Percentiles rank a stretch among this genome's conserved stretches.
Conservation (phyloP, 345 rosid genomes). For the Bretschneidera sinensis region DNA sequence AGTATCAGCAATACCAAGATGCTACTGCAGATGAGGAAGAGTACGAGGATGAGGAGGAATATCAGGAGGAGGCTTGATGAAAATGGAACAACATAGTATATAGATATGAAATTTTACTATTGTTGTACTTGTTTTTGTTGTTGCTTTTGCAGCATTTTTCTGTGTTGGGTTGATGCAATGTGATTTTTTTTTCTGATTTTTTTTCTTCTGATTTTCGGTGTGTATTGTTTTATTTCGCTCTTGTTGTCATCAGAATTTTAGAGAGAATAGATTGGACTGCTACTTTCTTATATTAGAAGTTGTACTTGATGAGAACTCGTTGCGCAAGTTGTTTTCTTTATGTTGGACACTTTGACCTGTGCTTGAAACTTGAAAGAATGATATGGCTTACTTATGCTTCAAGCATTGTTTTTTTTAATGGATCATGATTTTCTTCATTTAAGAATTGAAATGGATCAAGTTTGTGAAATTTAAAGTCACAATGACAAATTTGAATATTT, state of each 20-base stretch:
- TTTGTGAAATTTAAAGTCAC: too few relatives aligned
- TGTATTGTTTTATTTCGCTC: not conserved
- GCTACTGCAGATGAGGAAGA: conserved; percentile 81
- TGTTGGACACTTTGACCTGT: too few relatives aligned
- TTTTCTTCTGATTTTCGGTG: not conserved
- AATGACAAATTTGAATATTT: too few relatives aligned
- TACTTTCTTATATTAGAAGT: not conserved
- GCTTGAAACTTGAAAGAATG: not conserved
- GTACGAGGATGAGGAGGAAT: conserved; percentile 53
- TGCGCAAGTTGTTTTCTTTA: not conserved
- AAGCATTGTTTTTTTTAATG: too few relatives aligned
- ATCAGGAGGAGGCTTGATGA: conserved; percentile 39
- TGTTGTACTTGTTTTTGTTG: not conserved
- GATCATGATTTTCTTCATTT: too few relatives aligned
- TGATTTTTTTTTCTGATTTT: too few relatives aligned
- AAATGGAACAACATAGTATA: not conserved
- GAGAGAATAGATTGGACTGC: not conserved
- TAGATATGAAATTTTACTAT: too few relatives aligned
- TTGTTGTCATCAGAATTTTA: not conserved
- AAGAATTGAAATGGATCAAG: too few relatives aligned
- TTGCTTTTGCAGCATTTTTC: not conserved
- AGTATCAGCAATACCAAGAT: conserved; percentile 81
- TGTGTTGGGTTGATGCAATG: not conserved
- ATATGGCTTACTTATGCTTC: too few relatives aligned
- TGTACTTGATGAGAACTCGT: too few relatives aligned